Conservation (phyloP, 768 basidiomycete genomes). For the Tulasnella sp. region DNA sequence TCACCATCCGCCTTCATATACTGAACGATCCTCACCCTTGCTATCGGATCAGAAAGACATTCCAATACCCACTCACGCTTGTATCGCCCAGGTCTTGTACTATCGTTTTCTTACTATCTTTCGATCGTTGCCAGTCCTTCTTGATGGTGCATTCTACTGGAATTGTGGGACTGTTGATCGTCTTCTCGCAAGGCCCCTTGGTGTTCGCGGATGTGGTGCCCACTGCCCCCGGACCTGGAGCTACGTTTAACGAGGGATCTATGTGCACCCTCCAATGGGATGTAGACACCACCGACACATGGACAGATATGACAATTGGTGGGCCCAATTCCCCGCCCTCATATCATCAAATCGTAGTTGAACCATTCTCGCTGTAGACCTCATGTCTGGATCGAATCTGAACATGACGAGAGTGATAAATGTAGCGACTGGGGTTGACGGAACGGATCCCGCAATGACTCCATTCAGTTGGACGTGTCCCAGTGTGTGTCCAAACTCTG, state of each 20-base stretch:
- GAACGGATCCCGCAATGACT: conserved; percentile 25
- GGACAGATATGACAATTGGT: conserved; percentile 33
- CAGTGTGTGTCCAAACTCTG: conserved; percentile 29
- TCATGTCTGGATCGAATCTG: conserved; percentile 33
- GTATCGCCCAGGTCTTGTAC: too few species aligned
- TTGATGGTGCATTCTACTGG: too few species aligned
- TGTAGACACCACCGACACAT: conserved; percentile 25
- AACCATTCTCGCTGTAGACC: conserved; percentile 20
- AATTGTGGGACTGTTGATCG: not conserved
- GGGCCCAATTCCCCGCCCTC: conserved; percentile 8
- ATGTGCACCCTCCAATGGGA: conserved; percentile 30
- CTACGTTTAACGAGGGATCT: conserved; percentile 28
- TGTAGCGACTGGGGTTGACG: conserved; percentile 27
- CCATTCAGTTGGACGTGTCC: conserved; percentile 33
- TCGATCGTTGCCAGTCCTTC: too few species aligned
- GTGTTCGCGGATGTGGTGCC: conserved; percentile 19
- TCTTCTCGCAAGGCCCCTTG: not conserved
- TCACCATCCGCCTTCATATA: not conserved
- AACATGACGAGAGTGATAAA: conserved; percentile 28
- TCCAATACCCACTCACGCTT: too few species aligned
- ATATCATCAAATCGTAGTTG: not conserved
- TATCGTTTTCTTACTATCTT: too few species aligned
- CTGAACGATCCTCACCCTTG: not conserved
- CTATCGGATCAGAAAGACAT: too few species aligned
- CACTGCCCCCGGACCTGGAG: conserved; percentile 32